These are phyloP conservation scores for Gentiana dahurica DNA, from an alignment of 257 asterid genomes.

Conservation along the genomic window DNA sequence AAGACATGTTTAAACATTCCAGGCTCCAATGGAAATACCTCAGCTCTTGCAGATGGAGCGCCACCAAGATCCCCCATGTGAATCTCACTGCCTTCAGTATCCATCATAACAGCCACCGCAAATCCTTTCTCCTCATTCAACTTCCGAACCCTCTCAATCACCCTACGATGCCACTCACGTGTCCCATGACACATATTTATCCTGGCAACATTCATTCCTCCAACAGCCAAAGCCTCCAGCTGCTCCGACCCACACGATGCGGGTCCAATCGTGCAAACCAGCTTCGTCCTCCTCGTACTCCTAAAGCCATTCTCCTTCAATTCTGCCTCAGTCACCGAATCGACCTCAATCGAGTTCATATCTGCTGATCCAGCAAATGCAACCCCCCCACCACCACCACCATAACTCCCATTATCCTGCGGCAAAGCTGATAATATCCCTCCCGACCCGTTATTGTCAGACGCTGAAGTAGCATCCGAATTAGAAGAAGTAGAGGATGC, in stretches of 20 bases:
- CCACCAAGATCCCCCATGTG: slow-evolving; percentile 99
- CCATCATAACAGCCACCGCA: slow-evolving; percentile 99
- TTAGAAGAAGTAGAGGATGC: slow-evolving; percentile 16
- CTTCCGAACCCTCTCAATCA: slow-evolving; percentile 73
- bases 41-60: slow-evolving; percentile 79
- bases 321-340: slow-evolving; percentile 87
- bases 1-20: too few species aligned
- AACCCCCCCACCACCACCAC: slow-evolving; percentile 11
- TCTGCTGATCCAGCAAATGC: slow-evolving; percentile 20
- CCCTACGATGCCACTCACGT: slow-evolving; percentile 86
- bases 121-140: slow-evolving; percentile 95
- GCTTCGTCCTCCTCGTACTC: slow-evolving; percentile 93
- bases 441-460: slow-evolving; percentile 40
- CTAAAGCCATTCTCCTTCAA: slow-evolving; percentile 96
- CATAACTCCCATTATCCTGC: slow-evolving; percentile 20
- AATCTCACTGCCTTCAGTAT: slow-evolving; percentile 98
- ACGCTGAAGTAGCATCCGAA: slow-evolving; percentile 11
- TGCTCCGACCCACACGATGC: slow-evolving; percentile 72
- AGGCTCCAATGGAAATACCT: slow-evolving; percentile 29
- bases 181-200: slow-evolving; percentile 99
- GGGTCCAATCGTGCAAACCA: slow-evolving; percentile 86
- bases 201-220: slow-evolving; percentile 95
- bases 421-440: slow-evolving; percentile 18
- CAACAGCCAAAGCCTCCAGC: slow-evolving; percentile 91
- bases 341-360: slow-evolving; percentile 73